Percentiles rank a stretch among this genome's conserved stretches.
Conservation (phyloP, 1,139 yeast genomes). For the Diutina neorugosa region DNA sequence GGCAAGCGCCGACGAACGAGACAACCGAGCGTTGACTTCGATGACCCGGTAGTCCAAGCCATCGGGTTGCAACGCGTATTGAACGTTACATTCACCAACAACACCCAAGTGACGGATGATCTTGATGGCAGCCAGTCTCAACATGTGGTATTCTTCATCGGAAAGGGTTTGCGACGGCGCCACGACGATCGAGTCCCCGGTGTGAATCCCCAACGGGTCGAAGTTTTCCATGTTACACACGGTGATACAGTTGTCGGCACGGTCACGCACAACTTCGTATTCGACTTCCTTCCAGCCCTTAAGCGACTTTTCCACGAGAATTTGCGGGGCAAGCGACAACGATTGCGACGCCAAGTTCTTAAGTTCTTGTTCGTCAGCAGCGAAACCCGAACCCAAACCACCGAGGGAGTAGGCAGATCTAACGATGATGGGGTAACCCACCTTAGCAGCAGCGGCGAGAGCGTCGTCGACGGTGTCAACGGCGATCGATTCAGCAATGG, state of each 20-base stretch:
- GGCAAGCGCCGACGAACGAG: constrained; percentile 95
- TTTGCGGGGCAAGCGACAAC: constrained; percentile 83
- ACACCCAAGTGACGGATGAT: constrained; percentile 96
- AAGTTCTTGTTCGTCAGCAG: constrained; percentile 69
- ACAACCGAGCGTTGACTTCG: constrained; percentile 94
- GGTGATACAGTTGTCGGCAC: constrained; percentile 93
- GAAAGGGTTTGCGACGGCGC: constrained; percentile 97
- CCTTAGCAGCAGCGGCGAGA: constrained; percentile 67
- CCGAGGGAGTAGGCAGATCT: constrained; percentile 97
- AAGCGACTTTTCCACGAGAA: constrained; percentile 88
- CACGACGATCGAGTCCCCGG: constrained; percentile 97
- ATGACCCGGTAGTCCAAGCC: constrained; percentile 92
- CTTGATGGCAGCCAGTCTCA: constrained; percentile 93
- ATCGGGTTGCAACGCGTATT: constrained; percentile 91
- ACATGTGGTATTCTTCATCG: constrained; percentile 96
- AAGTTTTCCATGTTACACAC: constrained; percentile 99
- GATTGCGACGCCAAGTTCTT: constrained; percentile 83
- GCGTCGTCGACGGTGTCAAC: constrained; percentile 93
- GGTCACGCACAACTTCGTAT: constrained; percentile 96
- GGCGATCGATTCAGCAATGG: constrained; percentile 93
- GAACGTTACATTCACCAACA: constrained; percentile 98
- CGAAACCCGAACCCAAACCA: constrained; percentile 97
- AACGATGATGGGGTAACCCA: constrained; percentile 94
- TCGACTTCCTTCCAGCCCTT: constrained; percentile 99
- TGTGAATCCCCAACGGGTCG: constrained; percentile 95